Base-by-base conservation (phyloP, 345 rosid genomes). In the Murraya koenigii region DNA sequence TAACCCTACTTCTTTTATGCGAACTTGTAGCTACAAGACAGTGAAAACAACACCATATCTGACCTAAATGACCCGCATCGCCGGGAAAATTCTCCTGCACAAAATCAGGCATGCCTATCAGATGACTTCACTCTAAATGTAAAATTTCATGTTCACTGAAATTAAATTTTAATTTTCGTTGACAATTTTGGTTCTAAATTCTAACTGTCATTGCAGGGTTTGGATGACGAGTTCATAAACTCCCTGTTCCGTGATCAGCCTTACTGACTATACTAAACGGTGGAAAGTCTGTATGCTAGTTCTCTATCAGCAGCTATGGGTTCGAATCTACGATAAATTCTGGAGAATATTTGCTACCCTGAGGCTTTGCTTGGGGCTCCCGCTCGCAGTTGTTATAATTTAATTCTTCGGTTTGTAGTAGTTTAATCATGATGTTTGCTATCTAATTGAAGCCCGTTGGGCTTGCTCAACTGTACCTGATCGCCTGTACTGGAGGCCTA, bases 201-300 rank as follows among this genome's bases (percentile, higher is more conserved):
- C 30, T 39, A 25, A 14, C 58, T 39, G 26, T 36, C 36, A n/a
- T 47, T 78, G 61, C 82, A 81, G 87, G 65, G 2, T 2, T 76
- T 71, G 79, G 78, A 41, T 4, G 81, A 80, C 1, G 86, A 78
- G 4, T 77, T 83, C 69, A 0, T 75, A 68, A 36, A 83, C 26
- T 63, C 78, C 52, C 25, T 78, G 15, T 59, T 75, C 23, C 55
- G 30, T 19, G 75, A 60, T 52, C 65, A n/a, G 2, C 36, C 75
- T 4, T 64, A 5, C 23, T 35, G n/a, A n/a, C n/a, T n/a, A n/a
- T n/a, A n/a, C n/a, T n/a, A n/a, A n/a, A n/a, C n/a, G n/a, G n/a
- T n/a, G n/a, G n/a, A n/a, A n/a, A n/a, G n/a, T n/a, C n/a, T n/a
- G n/a, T n/a, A n/a, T n/a, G n/a, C n/a, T n/a, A n/a, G n/a, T n/a